A percentile compares a stretch with the other conserved stretches of the same genome.
Evolutionary conservation across 352 stramenopile genomes (phyloP).

Genomic region (Pythium plurisporium): DNA sequence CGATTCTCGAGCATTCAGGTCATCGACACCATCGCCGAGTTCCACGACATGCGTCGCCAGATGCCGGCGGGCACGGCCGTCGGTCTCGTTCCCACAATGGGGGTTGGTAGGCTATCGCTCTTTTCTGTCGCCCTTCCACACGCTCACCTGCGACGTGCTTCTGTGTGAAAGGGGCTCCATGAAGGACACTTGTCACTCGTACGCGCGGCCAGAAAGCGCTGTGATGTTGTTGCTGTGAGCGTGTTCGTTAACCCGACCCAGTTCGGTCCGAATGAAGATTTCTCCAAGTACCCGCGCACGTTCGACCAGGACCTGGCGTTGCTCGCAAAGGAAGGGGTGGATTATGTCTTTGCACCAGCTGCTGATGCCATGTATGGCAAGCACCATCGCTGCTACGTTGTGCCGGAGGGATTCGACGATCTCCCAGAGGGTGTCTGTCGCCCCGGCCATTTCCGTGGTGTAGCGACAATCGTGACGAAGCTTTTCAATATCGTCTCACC

Average conservation of each 20-base stretch:
- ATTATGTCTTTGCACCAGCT: constrained; percentile 87
- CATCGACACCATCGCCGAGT: constrained; percentile 49
- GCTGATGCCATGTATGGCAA: constrained; percentile 86
- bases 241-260: constrained; percentile 99
- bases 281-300: constrained; percentile 97
- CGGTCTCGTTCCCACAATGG: constrained; percentile 99
- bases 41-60: constrained; percentile 43
- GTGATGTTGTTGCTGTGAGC: constrained; percentile 93
- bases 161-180: constrained; percentile 87
- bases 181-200: constrained; percentile 93
- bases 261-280: constrained; percentile 98
- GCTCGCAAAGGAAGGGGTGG: constrained; percentile 83
- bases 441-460: constrained; percentile 96
- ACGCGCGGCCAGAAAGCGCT: constrained; percentile 80
- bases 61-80: constrained; percentile 63
- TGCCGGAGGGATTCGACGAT: constrained; percentile 93
- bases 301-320: constrained; percentile 92
- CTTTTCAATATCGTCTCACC: constrained; percentile 98
- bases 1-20: constrained; percentile 36
- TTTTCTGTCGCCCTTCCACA: background rate
- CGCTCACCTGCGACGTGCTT: constrained; percentile 49
- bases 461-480: constrained; percentile 99
- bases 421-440: constrained; percentile 90
- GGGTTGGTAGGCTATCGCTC: constrained; percentile 42
- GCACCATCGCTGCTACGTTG: constrained; percentile 86